Evolutionary conservation across 306 rosid genomes (phyloP), one percentile per base, ranked within the genome.

Genomic region (Cucurbita ficifolia): DNA sequence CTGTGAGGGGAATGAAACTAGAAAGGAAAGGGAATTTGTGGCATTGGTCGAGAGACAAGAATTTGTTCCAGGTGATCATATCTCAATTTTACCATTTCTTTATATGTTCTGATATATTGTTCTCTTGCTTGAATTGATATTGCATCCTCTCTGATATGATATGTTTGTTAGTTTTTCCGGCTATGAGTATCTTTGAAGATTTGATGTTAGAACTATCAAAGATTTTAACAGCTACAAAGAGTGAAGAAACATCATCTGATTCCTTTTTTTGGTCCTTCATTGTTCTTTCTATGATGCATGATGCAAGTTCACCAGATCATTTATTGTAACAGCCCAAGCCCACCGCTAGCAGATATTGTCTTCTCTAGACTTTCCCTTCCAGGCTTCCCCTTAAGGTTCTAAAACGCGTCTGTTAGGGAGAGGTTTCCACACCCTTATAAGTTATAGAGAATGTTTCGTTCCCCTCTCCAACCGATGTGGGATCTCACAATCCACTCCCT

Each of bases 31-130:
- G 39, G 73, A 78, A 74, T 83, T 69, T 51, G 59, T 64, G 54
- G 33, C 43, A n/a, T 33, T 50, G 43, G 45, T 10, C 71, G 74
- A 73, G n/a, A 78, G 43, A 57, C 83, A 82, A 33, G 68, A 75
- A 45, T 36, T 8, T 29, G 33, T 54, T 75, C 70, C 19, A n/a
- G 87, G 89, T 83, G 80, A 7, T 49, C 52, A 48, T 17, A 14
- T 8, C 16, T 50, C 18, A 5, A 14, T 72, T 49, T 71, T 55
- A 8, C 50, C 16, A 24, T 74, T 49, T 76, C 39, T 54, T 58
- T 56, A 21, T 65, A 75, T 14, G 21, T 16, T 29, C 10, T 12
- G 64, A 58, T 11, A 4, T 58, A 1, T 10, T 60, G 68, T 36
- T 60, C n/a, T 35, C 46, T 61, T 60, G 67, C 46, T 61, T 36